phyloP scores from a whole-genome alignment of 371 early-diverging fungal species.

The Apophysomyces elegans region DNA sequence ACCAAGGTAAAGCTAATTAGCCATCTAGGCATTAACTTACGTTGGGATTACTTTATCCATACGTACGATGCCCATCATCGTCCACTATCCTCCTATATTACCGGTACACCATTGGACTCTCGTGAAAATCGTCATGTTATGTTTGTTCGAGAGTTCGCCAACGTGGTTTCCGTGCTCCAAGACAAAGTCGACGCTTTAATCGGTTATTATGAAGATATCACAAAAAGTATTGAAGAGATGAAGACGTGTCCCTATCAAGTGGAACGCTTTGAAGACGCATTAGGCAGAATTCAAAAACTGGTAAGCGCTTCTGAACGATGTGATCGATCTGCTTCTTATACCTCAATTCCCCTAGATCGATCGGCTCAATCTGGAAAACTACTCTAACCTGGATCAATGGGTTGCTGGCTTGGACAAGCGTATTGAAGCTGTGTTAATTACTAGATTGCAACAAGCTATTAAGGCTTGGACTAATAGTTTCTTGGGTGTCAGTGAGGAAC shows the following conservation, averaged over 20 bases:
- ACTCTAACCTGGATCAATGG: constrained; percentile 92
- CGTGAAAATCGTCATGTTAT: constrained; percentile 87
- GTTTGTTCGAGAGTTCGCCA: constrained; percentile 95
- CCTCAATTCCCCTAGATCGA: constrained; percentile 63
- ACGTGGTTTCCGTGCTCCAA: constrained; percentile 90
- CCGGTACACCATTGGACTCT: constrained; percentile 59
- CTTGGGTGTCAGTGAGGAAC: constrained; percentile 62
- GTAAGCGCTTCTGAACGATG: constrained; percentile 27
- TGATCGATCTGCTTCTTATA: not conserved
- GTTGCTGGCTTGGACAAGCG: constrained; percentile 81
- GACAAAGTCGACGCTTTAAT: constrained; percentile 92
- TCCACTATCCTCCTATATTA: constrained; percentile 45
- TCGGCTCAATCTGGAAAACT: constrained; percentile 90
- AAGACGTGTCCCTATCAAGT: constrained; percentile 77
- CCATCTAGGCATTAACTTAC: constrained; percentile 63
- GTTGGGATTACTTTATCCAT: constrained; percentile 97
- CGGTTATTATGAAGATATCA: constrained; percentile 81
- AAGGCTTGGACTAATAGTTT: constrained; percentile 78
- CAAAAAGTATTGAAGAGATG: constrained; percentile 80
- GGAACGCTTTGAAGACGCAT: constrained; percentile 67
- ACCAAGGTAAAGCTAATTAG: constrained; percentile 21
- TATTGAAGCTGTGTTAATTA: constrained; percentile 81
- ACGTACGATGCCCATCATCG: constrained; percentile 69
- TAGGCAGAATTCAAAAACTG: constrained; percentile 86
- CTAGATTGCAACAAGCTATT: constrained; percentile 82